Base-by-base conservation (phyloP, 73 alveolate species). In the Stentor roeselii region DNA sequence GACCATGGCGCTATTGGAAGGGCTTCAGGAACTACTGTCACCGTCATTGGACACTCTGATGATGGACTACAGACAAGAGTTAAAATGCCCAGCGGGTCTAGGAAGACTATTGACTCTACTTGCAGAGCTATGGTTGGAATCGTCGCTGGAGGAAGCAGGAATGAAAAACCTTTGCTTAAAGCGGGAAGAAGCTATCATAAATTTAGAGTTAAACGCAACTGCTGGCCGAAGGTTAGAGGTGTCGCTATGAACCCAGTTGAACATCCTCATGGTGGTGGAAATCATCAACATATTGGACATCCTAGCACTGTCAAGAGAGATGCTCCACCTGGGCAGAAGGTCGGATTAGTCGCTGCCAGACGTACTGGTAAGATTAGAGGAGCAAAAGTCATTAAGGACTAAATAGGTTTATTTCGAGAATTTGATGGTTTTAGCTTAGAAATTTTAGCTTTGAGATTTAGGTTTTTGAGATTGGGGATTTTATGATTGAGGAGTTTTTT, bases 191-290 rank as follows among this genome's bases (percentile, higher is more conserved):
- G 91, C 76, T 93, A 85, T 93, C 98, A 96, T 93, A 95, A 90
- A 88, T 95, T 89, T 90, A 90, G 92, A 75, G 98, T 96, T 75
- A 88, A 94, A 91, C 85, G 98, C 84, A 94, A 95, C 88, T 86
- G 88, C 88, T 96, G 98, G 98, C 99, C 99, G 34, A 91, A 87
- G 83, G 98, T 95, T 59, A 93, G 98, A 90, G 99, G 98, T 84
- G 96, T 91, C 34, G 98, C 98, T 76, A 96, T 96, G 99, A 96
- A 96, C 96, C 99, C 99, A 78, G 99, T 96, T 75, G 99, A 96
- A 87, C 99, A 96, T 87, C 99, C 99, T 34, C 97, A 95, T 84
- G 98, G 99, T 84, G 99, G 99, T 83, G 99, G 99, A 89, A 96
- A 96, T 94, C 96, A 96, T 84, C 97, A 96, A 90, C 99, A 96